phyloP scores from a whole-genome alignment of 768 basidiomycete species.

The Cyclocybe cylindracea region DNA sequence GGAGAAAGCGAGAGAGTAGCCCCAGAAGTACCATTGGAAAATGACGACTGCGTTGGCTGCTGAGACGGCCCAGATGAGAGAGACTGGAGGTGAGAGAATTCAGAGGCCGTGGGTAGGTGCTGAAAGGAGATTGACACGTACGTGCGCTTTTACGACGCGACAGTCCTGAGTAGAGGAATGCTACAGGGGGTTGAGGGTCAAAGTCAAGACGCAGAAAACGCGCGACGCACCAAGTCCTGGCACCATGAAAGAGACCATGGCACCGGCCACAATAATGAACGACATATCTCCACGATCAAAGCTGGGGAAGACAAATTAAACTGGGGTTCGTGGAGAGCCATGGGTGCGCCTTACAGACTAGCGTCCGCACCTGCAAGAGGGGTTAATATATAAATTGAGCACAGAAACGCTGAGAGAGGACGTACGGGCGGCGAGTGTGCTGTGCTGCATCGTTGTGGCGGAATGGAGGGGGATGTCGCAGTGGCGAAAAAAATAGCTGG shows the following conservation, averaged over 20 bases:
- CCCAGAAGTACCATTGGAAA: slow-evolving; percentile 76
- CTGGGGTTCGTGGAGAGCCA: not conserved
- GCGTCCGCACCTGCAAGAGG: too few relatives aligned
- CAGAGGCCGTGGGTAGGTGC: not conserved
- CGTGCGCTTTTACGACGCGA: slow-evolving; percentile 66
- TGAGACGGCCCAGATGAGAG: slow-evolving; percentile 75
- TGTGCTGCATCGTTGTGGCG: too few relatives aligned
- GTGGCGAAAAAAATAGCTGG: too few relatives aligned
- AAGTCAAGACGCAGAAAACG: not conserved
- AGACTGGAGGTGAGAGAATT: slow-evolving; percentile 37
- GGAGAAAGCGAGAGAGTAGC: slow-evolving; percentile 82
- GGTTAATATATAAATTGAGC: too few relatives aligned
- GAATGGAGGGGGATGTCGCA: too few relatives aligned
- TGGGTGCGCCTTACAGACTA: not conserved
- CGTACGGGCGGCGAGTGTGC: too few relatives aligned
- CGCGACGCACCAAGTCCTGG: slow-evolving; percentile 60
- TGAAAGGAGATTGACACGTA: slow-evolving; percentile 21
- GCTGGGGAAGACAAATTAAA: not conserved
- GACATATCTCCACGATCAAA: slow-evolving; percentile 65
- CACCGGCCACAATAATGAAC: slow-evolving; percentile 68
- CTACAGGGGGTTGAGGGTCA: slow-evolving; percentile 31
- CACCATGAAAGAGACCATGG: slow-evolving; percentile 78
- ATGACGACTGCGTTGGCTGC: slow-evolving; percentile 76
- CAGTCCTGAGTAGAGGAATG: slow-evolving; percentile 74
- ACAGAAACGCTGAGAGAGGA: too few relatives aligned